These are phyloP conservation scores for Hyparrhenia diplandra DNA, from an alignment of 176 grass and related monocot species.

Conservation along the genomic window DNA sequence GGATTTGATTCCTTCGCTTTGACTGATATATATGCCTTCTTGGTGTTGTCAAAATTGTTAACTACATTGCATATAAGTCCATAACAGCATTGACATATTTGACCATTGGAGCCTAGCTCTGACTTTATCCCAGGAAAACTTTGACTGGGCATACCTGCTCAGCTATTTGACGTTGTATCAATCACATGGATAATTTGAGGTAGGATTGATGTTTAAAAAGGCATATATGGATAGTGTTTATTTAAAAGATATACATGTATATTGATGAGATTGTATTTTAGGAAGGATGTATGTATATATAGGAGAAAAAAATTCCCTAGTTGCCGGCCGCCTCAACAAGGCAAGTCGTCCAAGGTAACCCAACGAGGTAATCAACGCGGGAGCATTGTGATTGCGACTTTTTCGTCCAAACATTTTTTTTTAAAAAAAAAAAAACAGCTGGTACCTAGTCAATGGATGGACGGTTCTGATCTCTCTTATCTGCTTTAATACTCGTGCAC, in stretches of 20 bases:
- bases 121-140: too few relatives aligned
- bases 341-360: background rate
- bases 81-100: too few relatives aligned
- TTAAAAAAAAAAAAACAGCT: too few relatives aligned
- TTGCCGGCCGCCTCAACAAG: background rate
- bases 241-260: background rate
- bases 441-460: background rate
- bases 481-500: background rate
- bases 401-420: background rate
- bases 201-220: background rate
- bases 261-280: background rate
- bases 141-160: too few relatives aligned
- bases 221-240: too few relatives aligned
- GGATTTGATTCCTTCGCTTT: background rate
- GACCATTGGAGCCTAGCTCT: too few relatives aligned
- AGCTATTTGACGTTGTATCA: background rate
- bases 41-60: background rate
- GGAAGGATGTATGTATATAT: background rate
- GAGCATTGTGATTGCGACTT: background rate
- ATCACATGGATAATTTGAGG: background rate
- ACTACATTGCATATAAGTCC: too few relatives aligned
- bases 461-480: background rate
- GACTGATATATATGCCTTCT: background rate
- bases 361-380: background rate
- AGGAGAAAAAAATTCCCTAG: background rate